phyloP scores from a whole-genome alignment of 208 protist genomes.

The Leishmania mexicana region DNA sequence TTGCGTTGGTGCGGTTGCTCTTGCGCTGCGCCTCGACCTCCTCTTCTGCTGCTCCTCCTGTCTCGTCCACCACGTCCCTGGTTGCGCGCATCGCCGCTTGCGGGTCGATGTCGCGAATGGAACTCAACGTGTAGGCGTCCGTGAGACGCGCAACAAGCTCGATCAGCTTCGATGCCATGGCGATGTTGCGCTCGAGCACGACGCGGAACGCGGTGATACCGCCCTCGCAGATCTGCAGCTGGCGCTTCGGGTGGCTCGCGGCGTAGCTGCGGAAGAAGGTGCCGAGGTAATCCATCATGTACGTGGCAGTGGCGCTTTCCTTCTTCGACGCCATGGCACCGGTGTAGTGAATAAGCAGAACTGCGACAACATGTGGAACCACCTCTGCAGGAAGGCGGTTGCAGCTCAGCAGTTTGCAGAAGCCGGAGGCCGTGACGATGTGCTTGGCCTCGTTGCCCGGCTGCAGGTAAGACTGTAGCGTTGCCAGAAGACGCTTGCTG shows the following conservation, averaged over 20 bases:
- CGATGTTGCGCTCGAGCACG: slow-evolving; percentile 46
- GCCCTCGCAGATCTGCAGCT: slow-evolving; percentile 58
- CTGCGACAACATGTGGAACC: slow-evolving; percentile 56
- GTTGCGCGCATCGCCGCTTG: slow-evolving; percentile 43
- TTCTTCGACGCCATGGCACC: slow-evolving; percentile 36
- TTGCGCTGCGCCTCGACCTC: slow-evolving; percentile 24
- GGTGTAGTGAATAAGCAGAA: slow-evolving; percentile 70
- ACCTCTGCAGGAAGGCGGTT: slow-evolving; percentile 72
- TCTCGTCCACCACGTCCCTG: slow-evolving; percentile 22
- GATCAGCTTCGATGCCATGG: slow-evolving; percentile 43
- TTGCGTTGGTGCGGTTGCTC: slow-evolving; percentile 46
- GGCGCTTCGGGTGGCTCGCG: slow-evolving; percentile 72
- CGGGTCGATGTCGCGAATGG: slow-evolving; percentile 88
- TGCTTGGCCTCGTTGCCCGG: slow-evolving; percentile 41
- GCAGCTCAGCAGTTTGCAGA: slow-evolving; percentile 89
- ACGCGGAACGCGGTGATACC: slow-evolving; percentile 65
- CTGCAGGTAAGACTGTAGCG: slow-evolving; percentile 59
- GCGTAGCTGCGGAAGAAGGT: slow-evolving; percentile 87
- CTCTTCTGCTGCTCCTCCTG: slow-evolving; percentile 5
- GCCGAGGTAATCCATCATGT: slow-evolving; percentile 70
- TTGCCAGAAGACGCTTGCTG: slow-evolving; percentile 52
- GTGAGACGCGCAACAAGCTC: slow-evolving; percentile 61
- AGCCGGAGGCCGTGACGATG: slow-evolving; percentile 43
- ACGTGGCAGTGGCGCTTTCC: slow-evolving; percentile 30
- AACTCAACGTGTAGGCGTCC: slow-evolving; percentile 78